These are phyloP conservation scores for Artemisia argyi DNA, from an alignment of 129 eudicot genomes.

Conservation along the genomic window DNA sequence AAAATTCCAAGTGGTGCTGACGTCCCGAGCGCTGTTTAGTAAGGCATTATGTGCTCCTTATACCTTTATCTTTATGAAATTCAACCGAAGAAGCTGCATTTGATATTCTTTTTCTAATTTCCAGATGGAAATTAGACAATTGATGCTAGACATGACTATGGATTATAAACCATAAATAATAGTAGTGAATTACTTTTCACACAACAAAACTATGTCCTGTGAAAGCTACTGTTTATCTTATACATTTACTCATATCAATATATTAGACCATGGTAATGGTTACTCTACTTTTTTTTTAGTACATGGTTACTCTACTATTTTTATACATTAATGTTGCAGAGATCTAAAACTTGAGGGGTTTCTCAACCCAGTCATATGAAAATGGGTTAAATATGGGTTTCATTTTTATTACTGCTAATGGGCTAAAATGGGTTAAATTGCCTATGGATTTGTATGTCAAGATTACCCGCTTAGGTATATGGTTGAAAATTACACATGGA, in stretches of 20 bases:
- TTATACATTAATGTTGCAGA: background rate
- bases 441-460: too few relatives aligned
- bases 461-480: too few relatives aligned
- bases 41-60: background rate
- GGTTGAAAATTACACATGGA: too few relatives aligned
- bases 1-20: conserved; percentile 73
- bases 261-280: background rate
- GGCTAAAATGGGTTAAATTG: too few relatives aligned
- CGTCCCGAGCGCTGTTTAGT: conserved; percentile 55
- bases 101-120: conserved; percentile 11
- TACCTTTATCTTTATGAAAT: background rate
- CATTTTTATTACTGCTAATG: too few relatives aligned
- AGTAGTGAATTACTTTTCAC: conserved; percentile 3
- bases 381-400: too few relatives aligned
- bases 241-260: background rate
- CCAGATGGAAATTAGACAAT: conserved; percentile 17
- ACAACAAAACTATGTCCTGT: background rate
- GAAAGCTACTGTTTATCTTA: background rate
- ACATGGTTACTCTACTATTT: too few relatives aligned
- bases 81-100: background rate
- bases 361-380: too few relatives aligned
- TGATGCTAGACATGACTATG: conserved; percentile 3
- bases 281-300: too few relatives aligned
- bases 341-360: too few relatives aligned
- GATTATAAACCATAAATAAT: conserved; percentile 6